Conservation (phyloP, 106 monocot species). For the Agapanthus africanus region DNA sequence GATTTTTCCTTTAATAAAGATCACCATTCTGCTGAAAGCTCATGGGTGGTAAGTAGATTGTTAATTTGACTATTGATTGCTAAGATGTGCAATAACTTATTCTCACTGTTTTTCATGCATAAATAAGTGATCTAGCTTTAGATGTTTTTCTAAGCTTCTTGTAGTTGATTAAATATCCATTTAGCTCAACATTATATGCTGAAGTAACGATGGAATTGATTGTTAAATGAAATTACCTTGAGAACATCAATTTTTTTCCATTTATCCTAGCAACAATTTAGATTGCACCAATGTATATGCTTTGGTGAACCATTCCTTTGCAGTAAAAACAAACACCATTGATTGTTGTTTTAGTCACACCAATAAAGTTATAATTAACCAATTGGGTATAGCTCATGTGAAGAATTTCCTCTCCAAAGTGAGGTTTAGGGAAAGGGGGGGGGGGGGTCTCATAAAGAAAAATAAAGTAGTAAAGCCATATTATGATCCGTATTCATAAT, state of each 20-base stretch:
- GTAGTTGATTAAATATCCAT: neutral
- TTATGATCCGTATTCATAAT: neutral
- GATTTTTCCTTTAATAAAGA: slow-evolving; percentile 35
- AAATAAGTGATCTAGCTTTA: neutral
- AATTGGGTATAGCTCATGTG: too few relatives aligned
- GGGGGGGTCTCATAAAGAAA: too few relatives aligned
- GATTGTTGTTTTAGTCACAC: neutral
- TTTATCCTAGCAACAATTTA: neutral
- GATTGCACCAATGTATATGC: neutral
- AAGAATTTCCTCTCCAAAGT: too few relatives aligned
- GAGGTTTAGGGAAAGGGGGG: too few relatives aligned
- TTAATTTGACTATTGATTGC: neutral
- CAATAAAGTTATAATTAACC: neutral
- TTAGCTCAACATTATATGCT: neutral
- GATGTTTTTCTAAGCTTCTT: too few relatives aligned
- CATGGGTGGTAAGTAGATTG: slow-evolving; percentile 73
- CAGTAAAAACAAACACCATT: neutral
- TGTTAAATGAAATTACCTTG: neutral
- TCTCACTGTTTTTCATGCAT: neutral
- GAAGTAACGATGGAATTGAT: neutral
- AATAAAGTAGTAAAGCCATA: too few relatives aligned
- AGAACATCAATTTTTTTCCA: neutral
- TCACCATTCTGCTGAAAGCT: slow-evolving; percentile 55
- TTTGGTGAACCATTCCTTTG: too few relatives aligned
- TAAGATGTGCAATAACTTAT: too few relatives aligned